Conservation (phyloP, 495 filamentous ascomycete species). For the Penicillium mononematosum region DNA sequence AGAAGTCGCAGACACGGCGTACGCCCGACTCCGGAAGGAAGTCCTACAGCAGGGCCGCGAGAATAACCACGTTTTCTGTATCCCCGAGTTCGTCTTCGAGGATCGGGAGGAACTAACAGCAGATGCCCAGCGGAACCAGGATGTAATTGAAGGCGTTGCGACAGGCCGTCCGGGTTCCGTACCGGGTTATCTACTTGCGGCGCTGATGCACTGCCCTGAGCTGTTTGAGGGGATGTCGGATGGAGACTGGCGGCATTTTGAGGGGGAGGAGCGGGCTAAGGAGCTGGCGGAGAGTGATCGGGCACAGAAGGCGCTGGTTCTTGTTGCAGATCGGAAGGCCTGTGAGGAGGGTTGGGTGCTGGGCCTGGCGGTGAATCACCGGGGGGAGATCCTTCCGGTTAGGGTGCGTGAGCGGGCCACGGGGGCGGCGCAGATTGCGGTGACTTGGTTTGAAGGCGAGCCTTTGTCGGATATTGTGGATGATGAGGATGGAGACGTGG, state of each 20-base stretch:
- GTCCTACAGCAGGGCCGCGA: constrained; percentile 2
- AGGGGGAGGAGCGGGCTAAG: background rate
- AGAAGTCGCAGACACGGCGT: constrained; percentile 11
- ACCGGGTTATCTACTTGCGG: constrained; percentile 12
- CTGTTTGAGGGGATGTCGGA: constrained; percentile 12
- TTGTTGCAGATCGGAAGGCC: constrained; percentile 22
- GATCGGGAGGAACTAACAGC: constrained; percentile 6
- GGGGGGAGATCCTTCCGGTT: constrained; percentile 17
- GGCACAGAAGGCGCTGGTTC: constrained; percentile 11
- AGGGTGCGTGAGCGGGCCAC: constrained; percentile 12
- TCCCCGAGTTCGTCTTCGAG: constrained; percentile 14
- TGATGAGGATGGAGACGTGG: constrained; percentile 10
- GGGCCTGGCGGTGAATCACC: constrained; percentile 16
- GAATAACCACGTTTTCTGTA: background rate
- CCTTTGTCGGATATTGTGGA: constrained; percentile 12
- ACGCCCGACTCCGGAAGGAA: constrained; percentile 5
- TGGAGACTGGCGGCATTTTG: constrained; percentile 3
- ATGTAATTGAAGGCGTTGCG: constrained; percentile 7
- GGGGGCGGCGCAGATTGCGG: constrained; percentile 1
- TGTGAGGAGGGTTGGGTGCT: constrained; percentile 23
- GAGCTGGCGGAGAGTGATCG: constrained; percentile 2
- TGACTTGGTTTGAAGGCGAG: constrained; percentile 14
- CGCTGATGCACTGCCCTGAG: constrained; percentile 21
- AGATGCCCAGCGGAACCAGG: background rate
- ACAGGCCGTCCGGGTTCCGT: constrained; percentile 7